phyloP scores from a whole-genome alignment of 768 basidiomycete species.

The Cubamyces lactineus region DNA sequence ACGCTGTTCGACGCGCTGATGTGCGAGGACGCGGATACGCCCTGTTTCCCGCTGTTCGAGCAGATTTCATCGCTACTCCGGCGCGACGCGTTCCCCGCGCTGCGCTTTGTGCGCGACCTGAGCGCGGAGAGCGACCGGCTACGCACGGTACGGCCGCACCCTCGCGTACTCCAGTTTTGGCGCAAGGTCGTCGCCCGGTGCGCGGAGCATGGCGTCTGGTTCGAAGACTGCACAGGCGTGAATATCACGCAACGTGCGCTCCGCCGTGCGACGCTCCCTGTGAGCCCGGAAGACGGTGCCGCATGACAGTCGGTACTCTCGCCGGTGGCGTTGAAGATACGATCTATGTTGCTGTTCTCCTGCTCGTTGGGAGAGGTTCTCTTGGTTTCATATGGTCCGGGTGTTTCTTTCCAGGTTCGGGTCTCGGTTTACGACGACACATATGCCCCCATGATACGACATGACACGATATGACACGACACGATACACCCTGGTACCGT shows the following conservation, averaged over 20 bases:
- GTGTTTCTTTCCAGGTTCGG: not conserved
- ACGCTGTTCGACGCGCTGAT: constrained; percentile 20
- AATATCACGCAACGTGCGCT: constrained; percentile 55
- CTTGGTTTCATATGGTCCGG: not conserved
- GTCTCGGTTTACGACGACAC: not conserved
- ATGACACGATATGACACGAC: not conserved
- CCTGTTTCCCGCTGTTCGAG: constrained; percentile 66
- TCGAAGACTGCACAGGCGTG: constrained; percentile 66
- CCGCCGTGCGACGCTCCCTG: constrained; percentile 34
- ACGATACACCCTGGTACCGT: not conserved
- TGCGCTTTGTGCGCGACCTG: constrained; percentile 67
- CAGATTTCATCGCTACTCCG: constrained; percentile 65
- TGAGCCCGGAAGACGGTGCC: not conserved
- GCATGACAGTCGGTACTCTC: not conserved
- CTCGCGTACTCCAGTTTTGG: constrained; percentile 47
- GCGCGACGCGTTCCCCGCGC: constrained; percentile 60
- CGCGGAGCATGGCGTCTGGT: constrained; percentile 56
- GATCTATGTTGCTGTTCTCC: not conserved
- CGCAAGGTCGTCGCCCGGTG: constrained; percentile 46
- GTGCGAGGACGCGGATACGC: constrained; percentile 39
- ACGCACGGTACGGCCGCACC: constrained; percentile 44
- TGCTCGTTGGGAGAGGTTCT: not conserved
- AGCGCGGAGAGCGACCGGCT: constrained; percentile 60
- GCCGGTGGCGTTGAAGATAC: not conserved
- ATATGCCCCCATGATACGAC: not conserved